Conservation (phyloP, 2,329 filamentous ascomycete genomes). For the Albifimbria verrucaria region DNA sequence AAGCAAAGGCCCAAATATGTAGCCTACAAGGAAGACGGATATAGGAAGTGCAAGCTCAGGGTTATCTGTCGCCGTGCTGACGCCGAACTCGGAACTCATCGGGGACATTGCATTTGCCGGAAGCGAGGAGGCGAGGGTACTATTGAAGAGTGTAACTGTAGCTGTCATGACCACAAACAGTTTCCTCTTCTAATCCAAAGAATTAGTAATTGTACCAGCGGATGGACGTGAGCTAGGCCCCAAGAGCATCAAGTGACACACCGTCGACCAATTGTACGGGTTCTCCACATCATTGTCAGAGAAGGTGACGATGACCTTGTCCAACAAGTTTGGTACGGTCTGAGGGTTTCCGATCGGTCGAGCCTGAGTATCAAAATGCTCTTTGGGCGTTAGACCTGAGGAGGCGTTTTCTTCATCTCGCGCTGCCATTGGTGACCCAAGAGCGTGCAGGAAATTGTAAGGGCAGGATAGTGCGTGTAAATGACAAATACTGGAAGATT, state of each 20-base stretch:
- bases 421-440: too few relatives aligned
- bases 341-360: too few relatives aligned
- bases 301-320: background rate
- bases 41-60: background rate
- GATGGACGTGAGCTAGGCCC: too few relatives aligned
- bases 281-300: background rate
- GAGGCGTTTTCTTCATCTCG: too few relatives aligned
- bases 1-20: conserved; percentile 1
- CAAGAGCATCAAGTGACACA: too few relatives aligned
- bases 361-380: too few relatives aligned
- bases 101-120: background rate
- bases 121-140: background rate
- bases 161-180: background rate
- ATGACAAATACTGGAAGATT: too few relatives aligned
- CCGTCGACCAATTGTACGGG: conserved; percentile 1
- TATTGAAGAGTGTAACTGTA: background rate
- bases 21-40: conserved; percentile 1
- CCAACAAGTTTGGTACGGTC: too few relatives aligned
- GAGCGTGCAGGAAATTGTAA: too few relatives aligned
- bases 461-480: too few relatives aligned
- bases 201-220: background rate
- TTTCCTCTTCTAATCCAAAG: background rate
- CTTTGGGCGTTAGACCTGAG: too few relatives aligned
- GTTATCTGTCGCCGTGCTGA: background rate
- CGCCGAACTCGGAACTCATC: conserved; percentile 1